Base-by-base conservation (phyloP, 2,329 filamentous ascomycete species). In the Colletotrichum lupini region DNA sequence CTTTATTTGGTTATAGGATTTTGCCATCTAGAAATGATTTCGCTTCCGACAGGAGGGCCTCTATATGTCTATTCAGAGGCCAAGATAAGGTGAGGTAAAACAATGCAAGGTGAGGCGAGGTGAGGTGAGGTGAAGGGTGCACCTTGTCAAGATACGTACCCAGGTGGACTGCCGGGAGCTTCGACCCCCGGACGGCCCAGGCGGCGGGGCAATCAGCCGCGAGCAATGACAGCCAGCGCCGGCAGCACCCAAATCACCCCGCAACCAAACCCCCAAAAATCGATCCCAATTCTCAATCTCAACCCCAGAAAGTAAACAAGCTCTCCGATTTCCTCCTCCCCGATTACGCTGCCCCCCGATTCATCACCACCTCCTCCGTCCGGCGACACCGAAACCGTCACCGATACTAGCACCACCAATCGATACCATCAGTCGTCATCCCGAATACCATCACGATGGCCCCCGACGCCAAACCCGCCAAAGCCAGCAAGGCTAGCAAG, bases 401-500 rank as follows among this genome's bases (percentile, higher is more conserved):
- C 26, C 56, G 28, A 37, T 19, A 8, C n/a, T 12, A 7, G 16
- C 28, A 32, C 11, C 30, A 14, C 8, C 30, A 5, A 65, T n/a
- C 37, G 16, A 19, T 0, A 19, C 16, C 16, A 16, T 7, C 30
- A 12, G 3, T n/a, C n/a, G 30, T n/a, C n/a, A 16, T 2, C 22
- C n/a, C 9, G 30, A 35, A n/a, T 14, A 3, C 59, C 46, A 5
- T 35, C 26, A 26, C 24, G 28, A 74, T 74, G 72, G 57, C 60
- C 19, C 56, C 72, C 46, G 62, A 73, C 7, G 28, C 62, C 49
- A 65, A 65, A 28, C 59, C 42, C n/a, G 52, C 70, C 22, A 68
- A 64, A 37, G 37, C 59, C 24, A 46, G 28, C 24, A 77, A 76
- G 76, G 68, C 76, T 8, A 69, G 63, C 58, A 77, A 76, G 42